Evolutionary conservation across 352 stramenopile species (phyloP).

Genomic region (Phytophthora niederhauseri): DNA sequence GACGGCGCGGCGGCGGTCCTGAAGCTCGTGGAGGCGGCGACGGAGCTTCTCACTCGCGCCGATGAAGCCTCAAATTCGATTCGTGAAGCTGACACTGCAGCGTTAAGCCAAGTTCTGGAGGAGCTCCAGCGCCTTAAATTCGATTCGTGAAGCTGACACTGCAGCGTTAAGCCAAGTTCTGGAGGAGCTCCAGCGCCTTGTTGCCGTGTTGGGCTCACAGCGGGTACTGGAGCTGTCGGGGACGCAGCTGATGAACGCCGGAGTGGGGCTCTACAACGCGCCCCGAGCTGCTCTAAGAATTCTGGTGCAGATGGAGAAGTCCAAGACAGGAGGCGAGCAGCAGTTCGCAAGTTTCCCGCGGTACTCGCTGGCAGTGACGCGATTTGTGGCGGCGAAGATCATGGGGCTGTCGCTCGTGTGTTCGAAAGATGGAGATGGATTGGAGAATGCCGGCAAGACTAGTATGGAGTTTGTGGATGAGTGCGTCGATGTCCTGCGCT

Average conservation of each 20-base stretch:
- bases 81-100: constrained; percentile 6
- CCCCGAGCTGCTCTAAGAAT: constrained; percentile 49
- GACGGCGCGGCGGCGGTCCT: constrained; percentile 25
- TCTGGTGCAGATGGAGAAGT: constrained; percentile 32
- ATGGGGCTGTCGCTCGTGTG: constrained; percentile 62
- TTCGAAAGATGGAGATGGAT: constrained; percentile 22
- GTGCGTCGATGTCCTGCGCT: constrained; percentile 76
- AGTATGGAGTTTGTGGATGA: constrained; percentile 54
- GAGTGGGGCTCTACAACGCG: constrained; percentile 75
- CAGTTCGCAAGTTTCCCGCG: constrained; percentile 18
- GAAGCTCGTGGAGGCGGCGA: constrained; percentile 27
- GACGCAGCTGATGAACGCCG: constrained; percentile 56
- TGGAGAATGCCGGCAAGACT: constrained; percentile 11
- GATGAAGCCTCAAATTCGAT: background rate
- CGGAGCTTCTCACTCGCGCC: constrained; percentile 21
- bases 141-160: constrained; percentile 3
- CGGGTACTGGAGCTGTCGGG: constrained; percentile 38
- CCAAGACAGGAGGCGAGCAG: constrained; percentile 4
- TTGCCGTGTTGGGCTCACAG: constrained; percentile 29
- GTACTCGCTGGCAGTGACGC: constrained; percentile 43
- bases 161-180: constrained; percentile 19
- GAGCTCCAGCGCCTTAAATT: constrained; percentile 35
- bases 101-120: constrained; percentile 21
- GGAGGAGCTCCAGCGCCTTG: constrained; percentile 37
- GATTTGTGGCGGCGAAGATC: constrained; percentile 66